Conservation (phyloP, 2,329 filamentous ascomycete species). For the Cryphonectria parasitica region DNA sequence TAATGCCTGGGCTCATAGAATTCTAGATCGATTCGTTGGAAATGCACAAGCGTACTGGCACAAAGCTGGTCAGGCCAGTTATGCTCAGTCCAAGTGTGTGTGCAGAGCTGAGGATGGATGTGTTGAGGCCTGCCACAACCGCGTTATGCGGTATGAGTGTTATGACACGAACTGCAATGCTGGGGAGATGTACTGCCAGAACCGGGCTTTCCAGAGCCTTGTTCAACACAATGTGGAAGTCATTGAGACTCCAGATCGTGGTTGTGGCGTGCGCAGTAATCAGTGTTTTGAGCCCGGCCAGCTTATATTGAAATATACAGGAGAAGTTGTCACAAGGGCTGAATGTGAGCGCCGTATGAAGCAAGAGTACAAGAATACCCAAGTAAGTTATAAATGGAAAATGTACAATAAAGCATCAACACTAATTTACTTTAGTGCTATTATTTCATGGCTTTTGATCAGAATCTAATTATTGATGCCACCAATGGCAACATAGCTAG, state of each 20-base stretch:
- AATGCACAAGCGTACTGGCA: too few relatives aligned
- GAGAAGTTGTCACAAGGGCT: constrained; percentile 93
- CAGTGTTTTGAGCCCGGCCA: constrained; percentile 85
- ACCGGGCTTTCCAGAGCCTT: constrained; percentile 84
- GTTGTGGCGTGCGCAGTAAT: constrained; percentile 90
- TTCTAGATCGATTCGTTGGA: too few relatives aligned
- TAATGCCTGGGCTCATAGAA: too few relatives aligned
- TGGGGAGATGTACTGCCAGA: constrained; percentile 76
- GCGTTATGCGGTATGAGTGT: constrained; percentile 97
- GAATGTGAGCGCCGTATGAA: constrained; percentile 95
- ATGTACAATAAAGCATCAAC: too few relatives aligned
- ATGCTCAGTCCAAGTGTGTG: constrained; percentile 77
- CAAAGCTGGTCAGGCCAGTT: too few relatives aligned
- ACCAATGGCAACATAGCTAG: constrained; percentile 94
- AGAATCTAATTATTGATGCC: constrained; percentile 98
- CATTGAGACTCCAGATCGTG: constrained; percentile 84
- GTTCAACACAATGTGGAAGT: constrained; percentile 86
- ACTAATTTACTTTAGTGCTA: constrained; percentile 73
- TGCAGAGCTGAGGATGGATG: constrained; percentile 81
- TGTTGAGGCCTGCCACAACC: constrained; percentile 87
- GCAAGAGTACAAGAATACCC: constrained; percentile 89
- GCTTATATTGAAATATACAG: constrained; percentile 98
- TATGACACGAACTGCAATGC: constrained; percentile 86
- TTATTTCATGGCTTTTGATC: constrained; percentile 98
- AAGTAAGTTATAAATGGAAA: constrained; percentile 61